A percentile compares a stretch with the other conserved stretches of the same genome.
Evolutionary conservation across 2,329 filamentous ascomycete species (phyloP).

Genomic region (Trichoderma asperellum): DNA sequence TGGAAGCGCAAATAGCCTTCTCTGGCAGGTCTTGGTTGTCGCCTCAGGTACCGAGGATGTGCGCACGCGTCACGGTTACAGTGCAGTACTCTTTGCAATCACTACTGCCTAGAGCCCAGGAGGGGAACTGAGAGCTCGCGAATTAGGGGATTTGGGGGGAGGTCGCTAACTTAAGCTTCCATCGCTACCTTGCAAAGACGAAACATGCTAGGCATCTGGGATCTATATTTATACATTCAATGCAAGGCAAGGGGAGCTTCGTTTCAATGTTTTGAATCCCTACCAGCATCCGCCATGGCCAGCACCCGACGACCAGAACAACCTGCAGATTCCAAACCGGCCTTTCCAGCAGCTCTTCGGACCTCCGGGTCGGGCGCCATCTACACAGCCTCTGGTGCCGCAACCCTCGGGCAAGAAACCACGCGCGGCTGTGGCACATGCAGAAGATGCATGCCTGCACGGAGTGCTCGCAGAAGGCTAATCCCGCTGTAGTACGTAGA

Average conservation of each 20-base stretch:
- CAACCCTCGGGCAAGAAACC: constrained; percentile 5
- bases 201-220: not conserved
- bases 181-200: constrained; percentile 3
- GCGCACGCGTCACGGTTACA: constrained; percentile 19
- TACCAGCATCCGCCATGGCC: not conserved
- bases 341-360: constrained; percentile 6
- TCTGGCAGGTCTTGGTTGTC: not conserved
- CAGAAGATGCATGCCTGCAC: not conserved
- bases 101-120: not conserved
- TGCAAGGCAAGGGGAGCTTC: not conserved
- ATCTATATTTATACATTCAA: not conserved
- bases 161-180: not conserved
- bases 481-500: not conserved
- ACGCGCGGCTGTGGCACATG: constrained; percentile 25
- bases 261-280: not conserved
- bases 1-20: not conserved
- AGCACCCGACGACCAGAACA: not conserved
- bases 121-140: not conserved
- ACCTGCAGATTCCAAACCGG: constrained; percentile 3
- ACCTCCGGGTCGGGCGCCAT: constrained; percentile 12
- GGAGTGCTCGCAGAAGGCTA: not conserved
- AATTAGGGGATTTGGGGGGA: not conserved
- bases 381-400: constrained; percentile 17
- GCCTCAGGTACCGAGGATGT: constrained; percentile 36
- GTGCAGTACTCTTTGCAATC: not conserved